Percentiles rank a stretch among this genome's conserved stretches.
Evolutionary conservation across 2,329 filamentous ascomycete species (phyloP).

Genomic region (Byssothecium circinans): DNA sequence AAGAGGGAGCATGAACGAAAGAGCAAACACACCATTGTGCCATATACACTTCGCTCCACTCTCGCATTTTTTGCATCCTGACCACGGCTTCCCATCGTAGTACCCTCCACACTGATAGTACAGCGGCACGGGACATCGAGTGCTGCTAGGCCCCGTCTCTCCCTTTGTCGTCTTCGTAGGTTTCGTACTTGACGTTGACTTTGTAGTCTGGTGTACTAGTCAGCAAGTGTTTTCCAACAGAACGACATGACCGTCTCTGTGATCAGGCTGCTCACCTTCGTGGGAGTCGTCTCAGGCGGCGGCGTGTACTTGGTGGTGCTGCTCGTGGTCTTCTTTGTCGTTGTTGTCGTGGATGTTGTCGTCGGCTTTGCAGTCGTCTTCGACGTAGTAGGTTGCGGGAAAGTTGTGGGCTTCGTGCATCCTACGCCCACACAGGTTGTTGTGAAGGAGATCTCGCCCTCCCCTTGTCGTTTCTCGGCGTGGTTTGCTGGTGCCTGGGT

Average conservation of each 20-base stretch:
- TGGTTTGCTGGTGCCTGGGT: constrained; percentile 23
- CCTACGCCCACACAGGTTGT: constrained; percentile 30
- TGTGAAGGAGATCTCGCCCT: constrained; percentile 24
- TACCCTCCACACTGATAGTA: constrained; percentile 37
- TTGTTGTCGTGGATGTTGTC: constrained; percentile 6
- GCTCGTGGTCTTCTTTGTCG: constrained; percentile 10
- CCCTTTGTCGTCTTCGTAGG: constrained; percentile 12
- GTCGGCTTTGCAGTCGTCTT: constrained; percentile 3
- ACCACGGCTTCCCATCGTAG: constrained; percentile 28
- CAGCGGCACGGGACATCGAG: constrained; percentile 32
- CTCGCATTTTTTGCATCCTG: constrained; percentile 31
- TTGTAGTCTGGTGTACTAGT: constrained; percentile 2
- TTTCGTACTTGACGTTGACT: constrained; percentile 11
- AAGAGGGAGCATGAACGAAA: too few relatives aligned
- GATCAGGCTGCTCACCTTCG: constrained; percentile 9
- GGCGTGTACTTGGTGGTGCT: constrained; percentile 16
- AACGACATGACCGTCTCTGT: too few relatives aligned
- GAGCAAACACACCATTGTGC: constrained; percentile 30
- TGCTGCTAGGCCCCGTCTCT: constrained; percentile 31
- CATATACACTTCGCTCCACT: constrained; percentile 26
- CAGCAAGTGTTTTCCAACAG: not conserved
- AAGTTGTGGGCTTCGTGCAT: constrained; percentile 14
- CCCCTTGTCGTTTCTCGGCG: constrained; percentile 23
- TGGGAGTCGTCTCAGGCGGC: constrained; percentile 4
- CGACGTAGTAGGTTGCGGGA: constrained; percentile 7